These are phyloP conservation scores for Suhomyces choctaworum DNA, from an alignment of 1,139 yeast species.

Conservation along the genomic window DNA sequence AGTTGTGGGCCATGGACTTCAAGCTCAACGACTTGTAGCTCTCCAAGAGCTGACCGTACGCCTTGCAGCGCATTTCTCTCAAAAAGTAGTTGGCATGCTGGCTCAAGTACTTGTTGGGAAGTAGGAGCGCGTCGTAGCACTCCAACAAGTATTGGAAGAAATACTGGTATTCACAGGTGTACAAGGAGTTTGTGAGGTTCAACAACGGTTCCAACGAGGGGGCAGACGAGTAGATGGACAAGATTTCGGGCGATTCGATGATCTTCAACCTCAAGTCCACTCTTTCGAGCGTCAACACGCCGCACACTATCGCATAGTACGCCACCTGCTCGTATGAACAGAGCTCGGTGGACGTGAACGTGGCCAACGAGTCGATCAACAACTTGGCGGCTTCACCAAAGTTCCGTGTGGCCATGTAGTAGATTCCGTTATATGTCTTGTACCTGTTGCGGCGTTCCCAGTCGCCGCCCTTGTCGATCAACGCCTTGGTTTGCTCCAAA, in stretches of 20 bases:
- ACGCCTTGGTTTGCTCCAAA: slow-evolving; percentile 67
- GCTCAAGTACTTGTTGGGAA: slow-evolving; percentile 72
- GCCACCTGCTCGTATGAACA: slow-evolving; percentile 90
- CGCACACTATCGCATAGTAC: slow-evolving; percentile 82
- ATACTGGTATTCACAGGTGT: slow-evolving; percentile 83
- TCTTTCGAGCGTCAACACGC: slow-evolving; percentile 78
- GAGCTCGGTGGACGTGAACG: slow-evolving; percentile 94
- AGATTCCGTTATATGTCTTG: slow-evolving; percentile 88
- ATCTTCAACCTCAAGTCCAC: slow-evolving; percentile 81
- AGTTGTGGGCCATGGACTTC: slow-evolving; percentile 91
- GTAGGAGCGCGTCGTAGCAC: slow-evolving; percentile 72
- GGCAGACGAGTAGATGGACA: slow-evolving; percentile 74
- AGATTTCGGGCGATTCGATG: slow-evolving; percentile 91
- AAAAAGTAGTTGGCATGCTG: slow-evolving; percentile 82
- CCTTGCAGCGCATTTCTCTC: slow-evolving; percentile 93
- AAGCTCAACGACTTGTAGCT: slow-evolving; percentile 88
- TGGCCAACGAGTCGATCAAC: slow-evolving; percentile 87
- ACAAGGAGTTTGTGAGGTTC: slow-evolving; percentile 80
- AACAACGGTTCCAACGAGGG: slow-evolving; percentile 78
- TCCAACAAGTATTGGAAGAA: slow-evolving; percentile 79
- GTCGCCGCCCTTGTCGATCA: slow-evolving; percentile 96
- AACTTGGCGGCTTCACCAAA: slow-evolving; percentile 81
- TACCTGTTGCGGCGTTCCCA: slow-evolving; percentile 98
- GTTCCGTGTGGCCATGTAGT: slow-evolving; percentile 79
- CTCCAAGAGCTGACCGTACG: slow-evolving; percentile 90